A percentile compares a stretch with the other conserved stretches of the same genome.
phyloP scores from a whole-genome alignment of 164 flowering plant species.

The Cinnamomum micranthum region DNA sequence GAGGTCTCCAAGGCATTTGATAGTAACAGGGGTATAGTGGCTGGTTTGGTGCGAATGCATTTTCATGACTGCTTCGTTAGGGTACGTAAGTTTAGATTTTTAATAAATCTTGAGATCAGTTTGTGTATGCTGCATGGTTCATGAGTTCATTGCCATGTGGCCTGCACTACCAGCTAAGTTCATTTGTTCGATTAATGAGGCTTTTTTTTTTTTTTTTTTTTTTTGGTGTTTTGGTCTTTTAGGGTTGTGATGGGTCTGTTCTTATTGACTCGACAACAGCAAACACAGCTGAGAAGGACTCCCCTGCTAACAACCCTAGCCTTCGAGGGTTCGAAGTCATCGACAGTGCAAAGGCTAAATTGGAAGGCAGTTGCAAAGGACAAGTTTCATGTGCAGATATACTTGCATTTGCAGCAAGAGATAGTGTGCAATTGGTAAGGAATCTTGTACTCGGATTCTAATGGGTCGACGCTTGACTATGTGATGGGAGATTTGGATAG shows the following conservation, averaged over 20 bases:
- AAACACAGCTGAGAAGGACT: not conserved
- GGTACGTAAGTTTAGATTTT: not conserved
- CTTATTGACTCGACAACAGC: conserved; percentile 6
- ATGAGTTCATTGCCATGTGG: too few species aligned
- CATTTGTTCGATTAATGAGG: too few species aligned
- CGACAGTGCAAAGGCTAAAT: conserved; percentile 4
- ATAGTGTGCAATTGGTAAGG: not conserved
- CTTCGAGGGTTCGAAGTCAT: conserved; percentile 11
- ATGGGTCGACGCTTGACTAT: too few species aligned
- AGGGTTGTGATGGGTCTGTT: conserved; percentile 14
- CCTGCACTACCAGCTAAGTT: too few species aligned
- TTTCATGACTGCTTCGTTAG: conserved; percentile 20
- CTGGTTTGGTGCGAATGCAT: conserved; percentile 14
- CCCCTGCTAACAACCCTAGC: conserved; percentile 7
- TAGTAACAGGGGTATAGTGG: conserved; percentile 1
- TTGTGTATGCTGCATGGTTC: too few species aligned
- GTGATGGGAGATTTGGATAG: too few species aligned
- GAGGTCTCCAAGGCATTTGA: conserved; percentile 7
- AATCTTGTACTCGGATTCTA: too few species aligned
- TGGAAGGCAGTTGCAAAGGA: conserved; percentile 3
- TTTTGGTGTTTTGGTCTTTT: not conserved
- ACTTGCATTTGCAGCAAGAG: conserved; percentile 11
- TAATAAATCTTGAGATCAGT: too few species aligned
- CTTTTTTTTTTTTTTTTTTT: not conserved
- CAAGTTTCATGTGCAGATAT: conserved; percentile 13